phyloP scores from a whole-genome alignment of 805 yeast genomes.

The Hanseniaspora vineae region DNA sequence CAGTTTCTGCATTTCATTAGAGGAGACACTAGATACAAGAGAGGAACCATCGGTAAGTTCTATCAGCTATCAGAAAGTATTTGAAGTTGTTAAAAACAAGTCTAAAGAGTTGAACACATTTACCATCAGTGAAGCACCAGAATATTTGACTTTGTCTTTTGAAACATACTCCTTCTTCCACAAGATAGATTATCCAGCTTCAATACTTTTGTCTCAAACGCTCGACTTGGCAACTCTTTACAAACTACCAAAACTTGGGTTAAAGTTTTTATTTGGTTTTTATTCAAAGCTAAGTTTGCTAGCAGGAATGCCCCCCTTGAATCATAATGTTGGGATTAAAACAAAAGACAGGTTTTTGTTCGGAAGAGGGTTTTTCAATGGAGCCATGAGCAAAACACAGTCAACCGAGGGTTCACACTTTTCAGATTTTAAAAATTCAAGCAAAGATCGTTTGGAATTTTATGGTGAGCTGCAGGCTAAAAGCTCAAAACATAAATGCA shows the following conservation, averaged over 20 bases:
- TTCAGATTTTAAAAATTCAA: no score
- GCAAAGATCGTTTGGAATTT: no score
- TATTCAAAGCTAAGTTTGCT: slow-evolving; percentile 17
- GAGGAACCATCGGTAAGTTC: no score
- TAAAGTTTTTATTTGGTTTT: slow-evolving; percentile 20
- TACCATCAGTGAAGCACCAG: slow-evolving; percentile 20
- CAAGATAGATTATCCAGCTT: slow-evolving; percentile 22
- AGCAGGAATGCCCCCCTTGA: slow-evolving; percentile 19
- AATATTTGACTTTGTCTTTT: slow-evolving; percentile 20
- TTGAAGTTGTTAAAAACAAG: slow-evolving; percentile 13
- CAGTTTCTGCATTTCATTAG: slow-evolving; percentile 1
- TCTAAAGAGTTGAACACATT: slow-evolving; percentile 13
- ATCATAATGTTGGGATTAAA: slow-evolving; percentile 1
- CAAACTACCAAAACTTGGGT: slow-evolving; percentile 12
- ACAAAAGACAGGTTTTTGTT: not conserved
- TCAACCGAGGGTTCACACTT: no score
- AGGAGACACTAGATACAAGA: no score
- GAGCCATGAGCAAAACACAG: no score
- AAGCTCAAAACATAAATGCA: no score
- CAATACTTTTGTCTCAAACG: slow-evolving; percentile 19
- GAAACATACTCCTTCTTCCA: slow-evolving; percentile 25
- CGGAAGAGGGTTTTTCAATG: not conserved
- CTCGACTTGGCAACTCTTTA: slow-evolving; percentile 15
- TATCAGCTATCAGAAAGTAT: slow-evolving; percentile 13
- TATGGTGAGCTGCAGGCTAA: no score